Evolutionary conservation across 352 stramenopile genomes (phyloP).

Genomic region (Phytophthora palmivora): DNA sequence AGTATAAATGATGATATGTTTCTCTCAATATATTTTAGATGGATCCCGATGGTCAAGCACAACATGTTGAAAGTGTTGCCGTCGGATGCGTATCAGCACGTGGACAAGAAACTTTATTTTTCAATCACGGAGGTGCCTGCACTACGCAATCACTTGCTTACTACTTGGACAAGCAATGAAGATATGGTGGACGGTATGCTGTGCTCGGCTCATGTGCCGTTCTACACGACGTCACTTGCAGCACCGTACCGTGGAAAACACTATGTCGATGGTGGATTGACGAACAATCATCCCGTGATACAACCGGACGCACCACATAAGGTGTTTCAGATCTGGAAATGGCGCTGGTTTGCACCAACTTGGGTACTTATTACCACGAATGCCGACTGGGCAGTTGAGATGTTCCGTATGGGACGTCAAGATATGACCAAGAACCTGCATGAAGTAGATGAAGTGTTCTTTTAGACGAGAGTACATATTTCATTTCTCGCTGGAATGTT

Average conservation of each 20-base stretch:
- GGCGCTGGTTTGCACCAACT: conserved; percentile 77
- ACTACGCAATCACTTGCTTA: conserved; percentile 77
- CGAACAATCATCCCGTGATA: conserved; percentile 70
- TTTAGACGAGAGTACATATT: conserved; percentile 31
- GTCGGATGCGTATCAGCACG: conserved; percentile 64
- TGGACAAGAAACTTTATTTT: conserved; percentile 80
- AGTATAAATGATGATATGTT: not conserved
- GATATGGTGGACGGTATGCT: conserved; percentile 88
- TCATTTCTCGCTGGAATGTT: no score
- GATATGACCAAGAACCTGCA: conserved; percentile 73
- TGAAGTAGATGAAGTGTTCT: conserved; percentile 72
- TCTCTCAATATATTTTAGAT: conserved; percentile 37
- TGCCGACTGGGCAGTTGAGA: conserved; percentile 72
- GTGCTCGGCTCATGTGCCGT: conserved; percentile 70
- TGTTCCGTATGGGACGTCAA: conserved; percentile 82
- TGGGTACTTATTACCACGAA: conserved; percentile 83
- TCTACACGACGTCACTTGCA: conserved; percentile 77
- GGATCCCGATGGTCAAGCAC: conserved; percentile 78
- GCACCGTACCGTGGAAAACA: conserved; percentile 71
- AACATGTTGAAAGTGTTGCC: conserved; percentile 72
- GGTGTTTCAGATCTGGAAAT: conserved; percentile 88
- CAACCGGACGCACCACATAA: conserved; percentile 66
- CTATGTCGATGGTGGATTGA: conserved; percentile 80
- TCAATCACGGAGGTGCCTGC: conserved; percentile 74
- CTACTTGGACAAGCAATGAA: conserved; percentile 76